These are phyloP conservation scores for Spathaspora girioi DNA, from an alignment of 805 yeast species.

Conservation along the genomic window DNA sequence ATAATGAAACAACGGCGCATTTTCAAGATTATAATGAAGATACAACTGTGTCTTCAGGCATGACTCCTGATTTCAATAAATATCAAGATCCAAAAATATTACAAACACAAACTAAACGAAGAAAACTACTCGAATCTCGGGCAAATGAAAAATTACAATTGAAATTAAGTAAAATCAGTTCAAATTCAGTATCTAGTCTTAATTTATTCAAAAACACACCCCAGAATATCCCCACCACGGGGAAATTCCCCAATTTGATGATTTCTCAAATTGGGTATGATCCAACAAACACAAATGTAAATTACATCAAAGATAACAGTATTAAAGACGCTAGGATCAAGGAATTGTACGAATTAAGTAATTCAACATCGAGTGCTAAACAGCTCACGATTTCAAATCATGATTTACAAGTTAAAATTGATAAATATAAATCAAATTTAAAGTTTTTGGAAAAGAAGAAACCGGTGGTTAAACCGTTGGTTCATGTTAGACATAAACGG, in stretches of 20 bases:
- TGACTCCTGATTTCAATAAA: conserved; percentile 37
- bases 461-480: background rate
- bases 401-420: conserved; percentile 13
- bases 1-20: conserved; percentile 1
- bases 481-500: conserved; percentile 1
- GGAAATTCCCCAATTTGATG: conserved; percentile 34
- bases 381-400: conserved; percentile 13
- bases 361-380: conserved; percentile 11
- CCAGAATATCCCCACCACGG: conserved; percentile 9
- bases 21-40: conserved; percentile 9
- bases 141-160: conserved; percentile 34
- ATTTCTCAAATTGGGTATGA: conserved; percentile 49
- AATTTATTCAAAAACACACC: conserved; percentile 1
- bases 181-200: conserved; percentile 5
- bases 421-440: conserved; percentile 23
- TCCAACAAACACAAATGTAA: conserved; percentile 32
- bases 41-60: conserved; percentile 5
- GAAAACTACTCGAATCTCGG: conserved; percentile 23
- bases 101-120: conserved; percentile 34
- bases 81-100: conserved; percentile 47
- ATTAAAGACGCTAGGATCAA: conserved; percentile 9
- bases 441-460: conserved; percentile 13
- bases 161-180: conserved; percentile 19
- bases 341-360: conserved; percentile 22
- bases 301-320: conserved; percentile 10